Base-by-base conservation (phyloP, 257 asterid species). In the Ilex aquifolium region DNA sequence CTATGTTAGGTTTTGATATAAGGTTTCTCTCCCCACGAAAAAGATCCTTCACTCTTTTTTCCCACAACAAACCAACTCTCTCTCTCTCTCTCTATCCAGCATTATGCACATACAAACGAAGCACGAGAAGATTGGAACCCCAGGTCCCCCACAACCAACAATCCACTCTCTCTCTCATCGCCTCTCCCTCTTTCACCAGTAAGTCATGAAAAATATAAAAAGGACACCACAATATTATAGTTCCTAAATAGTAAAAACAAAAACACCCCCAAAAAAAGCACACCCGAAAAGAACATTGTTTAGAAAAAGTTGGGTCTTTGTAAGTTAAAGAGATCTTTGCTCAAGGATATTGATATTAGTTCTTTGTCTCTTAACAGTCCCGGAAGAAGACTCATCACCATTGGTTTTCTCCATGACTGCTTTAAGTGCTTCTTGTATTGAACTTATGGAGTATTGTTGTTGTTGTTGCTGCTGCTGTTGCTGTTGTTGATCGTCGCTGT, bases 391-490 rank as follows among this genome's bases (percentile, higher is more conserved):
- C 5, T 78, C 89, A 14, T 79, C 95, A 6, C 86, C 83, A n/a
- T 61, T 72, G 6, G 78, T 70, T 75, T 84, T 89, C 69, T 89
- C 97, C 94, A 89, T 83, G 0, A 89, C 91, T 3, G 91, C 82
- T 77, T 81, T 89, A 16, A 89, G 89, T 4, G 97, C 94, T 72
- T 89, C 95, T 60, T 86, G 87, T 10, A 89, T 79, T 29, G 97
- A 82, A 70, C 57, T 79, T 27, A 86, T 71, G 14, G 69, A 72
- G 64, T 65, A 70, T 5, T 74, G 80, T 48, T 53, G 51, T 53
- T 62, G 42, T 9, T 49, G 15, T n/a, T 69, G 76, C 0, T 74
- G 80, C 9, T 71, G 78, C 15, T 71, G 74, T 5, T 56, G 63
- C 2, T 68, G 77, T 6, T 50, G 72, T 10, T 31, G 63, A 2